Evolutionary conservation across 768 basidiomycete species (phyloP).

Genomic region (Astraeus odoratus): DNA sequence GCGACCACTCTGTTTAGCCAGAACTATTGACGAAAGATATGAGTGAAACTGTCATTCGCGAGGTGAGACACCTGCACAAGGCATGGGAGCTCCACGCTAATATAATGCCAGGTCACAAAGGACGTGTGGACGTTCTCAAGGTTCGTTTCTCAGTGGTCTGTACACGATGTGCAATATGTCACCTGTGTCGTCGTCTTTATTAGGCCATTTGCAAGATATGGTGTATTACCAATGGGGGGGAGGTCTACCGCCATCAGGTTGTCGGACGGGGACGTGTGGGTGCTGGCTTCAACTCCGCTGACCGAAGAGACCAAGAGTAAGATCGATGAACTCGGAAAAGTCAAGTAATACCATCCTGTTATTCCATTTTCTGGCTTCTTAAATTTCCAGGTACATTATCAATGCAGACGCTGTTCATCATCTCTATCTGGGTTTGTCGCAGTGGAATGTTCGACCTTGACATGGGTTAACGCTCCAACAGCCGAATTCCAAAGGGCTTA

Average conservation of each 20-base stretch:
- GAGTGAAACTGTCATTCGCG: constrained; percentile 37
- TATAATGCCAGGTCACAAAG: constrained; percentile 33
- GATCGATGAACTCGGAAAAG: constrained; percentile 57
- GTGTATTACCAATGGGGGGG: constrained; percentile 71
- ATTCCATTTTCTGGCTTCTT: constrained; percentile 2
- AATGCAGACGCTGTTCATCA: constrained; percentile 54
- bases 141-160: constrained; percentile 26
- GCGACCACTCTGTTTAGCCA: no score
- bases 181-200: constrained; percentile 4
- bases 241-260: constrained; percentile 77
- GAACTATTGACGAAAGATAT: constrained; percentile 7
- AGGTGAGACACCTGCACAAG: constrained; percentile 23
- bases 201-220: constrained; percentile 64
- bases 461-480: constrained; percentile 25
- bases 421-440: constrained; percentile 45
- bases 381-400: constrained; percentile 44
- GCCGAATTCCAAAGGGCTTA: constrained; percentile 65
- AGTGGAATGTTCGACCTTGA: constrained; percentile 10
- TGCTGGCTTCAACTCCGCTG: constrained; percentile 76
- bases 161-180: background rate
- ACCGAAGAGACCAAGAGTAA: constrained; percentile 56
- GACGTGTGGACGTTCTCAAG: constrained; percentile 63
- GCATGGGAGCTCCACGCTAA: background rate
- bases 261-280: constrained; percentile 63
- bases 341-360: constrained; percentile 40